Percentiles rank a stretch among this genome's conserved stretches.
Conservation (phyloP, 129 eudicot species). For the Artemisia argyi region DNA sequence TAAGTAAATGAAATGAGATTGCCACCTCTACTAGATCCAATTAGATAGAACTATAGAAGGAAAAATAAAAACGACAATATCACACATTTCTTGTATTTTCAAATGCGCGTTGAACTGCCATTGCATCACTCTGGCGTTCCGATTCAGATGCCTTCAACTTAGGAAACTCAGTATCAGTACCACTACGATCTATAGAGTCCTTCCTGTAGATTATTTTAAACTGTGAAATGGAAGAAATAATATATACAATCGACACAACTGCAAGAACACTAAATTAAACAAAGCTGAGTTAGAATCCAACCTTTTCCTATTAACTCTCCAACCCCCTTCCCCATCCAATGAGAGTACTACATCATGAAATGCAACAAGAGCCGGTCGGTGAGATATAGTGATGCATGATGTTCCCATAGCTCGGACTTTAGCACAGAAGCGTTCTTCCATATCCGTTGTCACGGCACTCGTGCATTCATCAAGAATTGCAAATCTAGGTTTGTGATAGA, state of each 20-base stretch:
- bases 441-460: slow-evolving; percentile 99
- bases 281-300: slow-evolving; percentile 20
- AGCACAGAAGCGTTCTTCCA: slow-evolving; percentile 98
- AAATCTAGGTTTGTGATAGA: slow-evolving; percentile 96
- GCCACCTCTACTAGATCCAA: background rate
- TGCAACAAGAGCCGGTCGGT: slow-evolving; percentile 99
- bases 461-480: slow-evolving; percentile 99
- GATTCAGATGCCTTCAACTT: slow-evolving; percentile 52
- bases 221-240: slow-evolving; percentile 25
- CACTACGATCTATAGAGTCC: slow-evolving; percentile 43
- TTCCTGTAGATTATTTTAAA: slow-evolving; percentile 42
- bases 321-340: slow-evolving; percentile 99
- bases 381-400: slow-evolving; percentile 97
- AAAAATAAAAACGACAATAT: background rate
- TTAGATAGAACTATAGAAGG: background rate
- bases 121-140: slow-evolving; percentile 92
- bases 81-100: slow-evolving; percentile 62
- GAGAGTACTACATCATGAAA: slow-evolving; percentile 95
- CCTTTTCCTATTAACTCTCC: slow-evolving; percentile 89
- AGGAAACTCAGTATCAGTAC: slow-evolving; percentile 38
- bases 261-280: background rate
- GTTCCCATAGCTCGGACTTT: slow-evolving; percentile 99
- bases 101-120: slow-evolving; percentile 95
- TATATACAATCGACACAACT: background rate
- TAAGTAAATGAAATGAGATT: background rate